These are phyloP conservation scores for Vachellia pachyceras DNA, from an alignment of 306 rosid species.

Conservation along the genomic window DNA sequence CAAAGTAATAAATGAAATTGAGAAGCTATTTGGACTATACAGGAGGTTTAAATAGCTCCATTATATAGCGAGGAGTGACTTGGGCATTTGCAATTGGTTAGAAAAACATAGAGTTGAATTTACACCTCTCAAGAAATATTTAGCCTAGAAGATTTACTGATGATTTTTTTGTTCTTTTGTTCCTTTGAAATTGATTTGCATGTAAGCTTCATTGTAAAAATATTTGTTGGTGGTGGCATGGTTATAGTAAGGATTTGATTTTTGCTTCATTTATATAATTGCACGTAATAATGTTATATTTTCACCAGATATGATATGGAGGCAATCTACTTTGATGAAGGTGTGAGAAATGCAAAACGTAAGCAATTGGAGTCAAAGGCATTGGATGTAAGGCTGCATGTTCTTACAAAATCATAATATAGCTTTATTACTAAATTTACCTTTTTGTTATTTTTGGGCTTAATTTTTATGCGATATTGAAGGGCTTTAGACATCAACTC, in stretches of 20 bases:
- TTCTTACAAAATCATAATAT: not conserved
- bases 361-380: slow-evolving; percentile 62
- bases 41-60: slow-evolving; percentile 22
- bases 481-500: slow-evolving; percentile 15
- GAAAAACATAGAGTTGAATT: slow-evolving; percentile 26
- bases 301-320: slow-evolving; percentile 76
- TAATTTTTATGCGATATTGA: slow-evolving; percentile 19
- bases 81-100: slow-evolving; percentile 4
- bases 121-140: not conserved
- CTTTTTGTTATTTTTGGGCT: slow-evolving; percentile 17
- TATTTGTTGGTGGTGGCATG: not conserved
- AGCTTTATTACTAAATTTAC: slow-evolving; percentile 14
- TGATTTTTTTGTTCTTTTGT: slow-evolving; percentile 15
- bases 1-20: slow-evolving; percentile 22
- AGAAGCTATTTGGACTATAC: slow-evolving; percentile 15
- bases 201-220: slow-evolving; percentile 4
- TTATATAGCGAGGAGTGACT: slow-evolving; percentile 6
- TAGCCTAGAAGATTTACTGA: slow-evolving; percentile 24
- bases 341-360: slow-evolving; percentile 76
- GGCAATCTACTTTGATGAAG: slow-evolving; percentile 75
- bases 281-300: slow-evolving; percentile 28
- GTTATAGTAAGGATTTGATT: not conserved
- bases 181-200: slow-evolving; percentile 22
- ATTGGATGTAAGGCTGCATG: slow-evolving; percentile 65
- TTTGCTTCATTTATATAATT: not conserved